Base-by-base conservation (phyloP, 1,284 basidiomycete species). In the Cryptococcus neoformans region DNA sequence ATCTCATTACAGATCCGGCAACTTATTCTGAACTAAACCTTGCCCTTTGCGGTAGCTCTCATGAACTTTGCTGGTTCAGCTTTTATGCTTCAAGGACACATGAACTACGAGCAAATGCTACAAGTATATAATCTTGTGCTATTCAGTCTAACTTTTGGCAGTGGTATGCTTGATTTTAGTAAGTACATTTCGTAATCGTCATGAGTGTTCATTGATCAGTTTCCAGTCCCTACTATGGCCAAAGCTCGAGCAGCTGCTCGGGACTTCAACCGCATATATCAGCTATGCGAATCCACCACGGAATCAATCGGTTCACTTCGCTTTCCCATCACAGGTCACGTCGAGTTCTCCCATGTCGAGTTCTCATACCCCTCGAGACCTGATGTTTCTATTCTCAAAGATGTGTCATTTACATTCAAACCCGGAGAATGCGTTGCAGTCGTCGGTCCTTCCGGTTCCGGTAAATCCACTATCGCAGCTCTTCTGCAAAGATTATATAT, bases 91-190 rank as follows among this genome's bases (percentile, higher is more conserved):
- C 80, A 82, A 4, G 90, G 89, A n/a, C 85, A 83, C 11, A 93
- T 95, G 76, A 84, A 85, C 12, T 96, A 95, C 74, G 81, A 87
- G 60, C 84, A 87, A 62, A 91, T 97, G 88, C 83, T 96, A 47
- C 84, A 93, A 76, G 88, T 90, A 28, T 85, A 96, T 72, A 89
- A 94, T 60, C 82, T 98, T 57, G 88, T 98, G 57, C 86, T 98
- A 41, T 98, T 98, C 79, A 87, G 89, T 7, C 87, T 98, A 59
- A 90, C 91, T 2, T 95, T 96, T 63, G 90, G 91, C 1, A 86
- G 87, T 28, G 90, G 92, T 73, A 83, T 93, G 63, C 87, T 97
- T 83, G 83, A 85, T 35, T 94, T 92, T 78, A 87, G 90, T 92
- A 71, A 72, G 89, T 84, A 12, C 17, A n/a, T 39, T 57, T 14